phyloP scores from a whole-genome alignment of 192 early-diverging fungal species.

The Neocallimastix lanati region DNA sequence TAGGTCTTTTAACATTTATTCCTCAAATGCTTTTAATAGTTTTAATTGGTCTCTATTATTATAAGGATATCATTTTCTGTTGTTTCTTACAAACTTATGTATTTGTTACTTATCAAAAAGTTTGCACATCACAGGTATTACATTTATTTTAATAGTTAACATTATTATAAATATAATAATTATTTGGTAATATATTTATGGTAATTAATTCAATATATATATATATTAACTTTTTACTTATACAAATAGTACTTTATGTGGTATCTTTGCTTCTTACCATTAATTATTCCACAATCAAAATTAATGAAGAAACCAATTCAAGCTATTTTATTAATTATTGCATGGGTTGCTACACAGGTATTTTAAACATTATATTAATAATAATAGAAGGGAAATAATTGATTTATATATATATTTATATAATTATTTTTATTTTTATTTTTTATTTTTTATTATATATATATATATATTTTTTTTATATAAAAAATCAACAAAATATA shows the following conservation, averaged over 20 bases:
- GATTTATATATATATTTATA: too few species aligned
- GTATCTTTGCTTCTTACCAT: slow-evolving; percentile 83
- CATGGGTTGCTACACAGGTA: neutral
- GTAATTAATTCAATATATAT: too few species aligned
- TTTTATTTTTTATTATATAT: too few species aligned
- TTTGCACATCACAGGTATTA: slow-evolving; percentile 77
- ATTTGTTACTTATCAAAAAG: slow-evolving; percentile 94
- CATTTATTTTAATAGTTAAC: neutral
- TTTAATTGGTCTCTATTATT: slow-evolving; percentile 47
- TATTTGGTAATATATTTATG: too few species aligned
- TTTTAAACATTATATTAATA: too few species aligned
- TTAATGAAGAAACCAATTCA: neutral
- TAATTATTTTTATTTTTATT: too few species aligned
- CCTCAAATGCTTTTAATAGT: slow-evolving; percentile 59
- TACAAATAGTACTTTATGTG: slow-evolving; percentile 87
- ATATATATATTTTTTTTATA: too few species aligned
- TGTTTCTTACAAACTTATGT: slow-evolving; percentile 85
- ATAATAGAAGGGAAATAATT: too few species aligned
- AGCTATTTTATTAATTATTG: neutral
- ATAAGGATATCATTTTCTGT: slow-evolving; percentile 69
- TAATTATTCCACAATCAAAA: slow-evolving; percentile 42
- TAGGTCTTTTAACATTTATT: slow-evolving; percentile 50
- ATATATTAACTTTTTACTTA: neutral
- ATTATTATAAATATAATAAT: neutral
- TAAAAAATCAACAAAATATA: too few species aligned